phyloP scores from a whole-genome alignment of 139 green algal genomes.

The Monoraphidium neglectum region DNA sequence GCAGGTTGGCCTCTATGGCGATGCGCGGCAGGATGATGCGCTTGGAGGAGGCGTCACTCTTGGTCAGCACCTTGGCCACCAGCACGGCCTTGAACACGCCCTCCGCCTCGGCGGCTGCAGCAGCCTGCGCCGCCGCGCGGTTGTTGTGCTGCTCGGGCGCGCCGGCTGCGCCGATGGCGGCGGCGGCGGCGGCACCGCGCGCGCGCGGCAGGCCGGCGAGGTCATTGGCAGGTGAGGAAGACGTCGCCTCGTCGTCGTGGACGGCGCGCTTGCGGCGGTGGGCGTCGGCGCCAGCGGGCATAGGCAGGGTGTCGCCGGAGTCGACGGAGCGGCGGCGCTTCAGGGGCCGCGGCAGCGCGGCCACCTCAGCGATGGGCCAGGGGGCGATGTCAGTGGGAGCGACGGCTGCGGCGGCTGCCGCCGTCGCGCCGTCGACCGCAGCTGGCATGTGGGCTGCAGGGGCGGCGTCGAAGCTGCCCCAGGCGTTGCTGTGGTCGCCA shows the following conservation, averaged over 20 bases:
- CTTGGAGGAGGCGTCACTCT: slow-evolving; percentile 56
- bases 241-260: slow-evolving; percentile 27
- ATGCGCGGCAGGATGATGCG: slow-evolving; percentile 78
- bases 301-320: slow-evolving; percentile 30
- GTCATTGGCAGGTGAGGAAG: slow-evolving; percentile 14
- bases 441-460: too few relatives aligned
- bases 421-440: too few relatives aligned
- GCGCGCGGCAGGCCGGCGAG: slow-evolving; percentile 8
- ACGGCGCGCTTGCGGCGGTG: too few relatives aligned
- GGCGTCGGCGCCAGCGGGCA: slow-evolving; percentile 12
- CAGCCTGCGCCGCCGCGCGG: background rate
- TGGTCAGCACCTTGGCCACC: slow-evolving; percentile 76
- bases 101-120: background rate
- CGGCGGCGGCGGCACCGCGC: background rate
- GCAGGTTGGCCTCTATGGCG: slow-evolving; percentile 63
- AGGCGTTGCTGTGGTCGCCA: too few relatives aligned
- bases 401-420: too few relatives aligned
- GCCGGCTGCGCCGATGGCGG: slow-evolving; percentile 1
- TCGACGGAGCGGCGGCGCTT: too few relatives aligned
- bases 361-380: too few relatives aligned
- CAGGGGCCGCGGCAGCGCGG: too few relatives aligned
- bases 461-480: too few relatives aligned
- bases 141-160: background rate
- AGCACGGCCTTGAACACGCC: slow-evolving; percentile 45
- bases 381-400: too few relatives aligned